Evolutionary conservation across 345 rosid species (phyloP).

Genomic region (Nasturtium officinale): DNA sequence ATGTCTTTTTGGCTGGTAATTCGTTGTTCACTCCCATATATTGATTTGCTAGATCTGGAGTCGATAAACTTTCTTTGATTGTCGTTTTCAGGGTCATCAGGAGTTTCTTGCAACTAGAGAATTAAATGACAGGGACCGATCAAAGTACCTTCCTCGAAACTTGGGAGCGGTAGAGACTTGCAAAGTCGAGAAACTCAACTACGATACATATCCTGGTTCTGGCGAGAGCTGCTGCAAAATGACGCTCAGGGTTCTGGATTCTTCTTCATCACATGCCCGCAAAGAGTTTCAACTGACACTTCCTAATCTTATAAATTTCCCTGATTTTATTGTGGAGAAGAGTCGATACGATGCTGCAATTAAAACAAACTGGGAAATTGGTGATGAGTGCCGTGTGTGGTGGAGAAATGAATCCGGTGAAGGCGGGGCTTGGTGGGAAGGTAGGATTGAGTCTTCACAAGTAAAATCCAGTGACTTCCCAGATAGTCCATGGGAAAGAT

Average conservation of each 20-base stretch:
- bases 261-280: conserved; percentile 54
- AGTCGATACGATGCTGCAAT: conserved; percentile 77
- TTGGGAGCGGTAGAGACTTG: conserved; percentile 79
- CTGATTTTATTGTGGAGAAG: conserved; percentile 92
- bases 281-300: conserved; percentile 69
- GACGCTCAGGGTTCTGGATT: conserved; percentile 75
- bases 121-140: conserved; percentile 60
- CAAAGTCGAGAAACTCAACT: conserved; percentile 70
- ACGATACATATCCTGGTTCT: conserved; percentile 80
- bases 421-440: conserved; percentile 90
- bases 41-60: conserved; percentile 16
- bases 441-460: conserved; percentile 59
- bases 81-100: conserved; percentile 78
- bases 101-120: conserved; percentile 54
- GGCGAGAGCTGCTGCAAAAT: conserved; percentile 97
- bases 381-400: conserved; percentile 85
- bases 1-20: conserved; percentile 19
- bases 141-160: conserved; percentile 58
- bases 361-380: conserved; percentile 63
- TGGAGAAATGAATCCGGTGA: conserved; percentile 73
- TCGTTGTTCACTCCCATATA: conserved; percentile 5
- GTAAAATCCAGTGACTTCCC: conserved; percentile 74
- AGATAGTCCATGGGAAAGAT: conserved; percentile 96
- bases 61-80: conserved; percentile 29
- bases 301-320: conserved; percentile 73